Base-by-base conservation (phyloP, 2,329 filamentous ascomycete genomes). In the Chaetomiaceae sp. region DNA sequence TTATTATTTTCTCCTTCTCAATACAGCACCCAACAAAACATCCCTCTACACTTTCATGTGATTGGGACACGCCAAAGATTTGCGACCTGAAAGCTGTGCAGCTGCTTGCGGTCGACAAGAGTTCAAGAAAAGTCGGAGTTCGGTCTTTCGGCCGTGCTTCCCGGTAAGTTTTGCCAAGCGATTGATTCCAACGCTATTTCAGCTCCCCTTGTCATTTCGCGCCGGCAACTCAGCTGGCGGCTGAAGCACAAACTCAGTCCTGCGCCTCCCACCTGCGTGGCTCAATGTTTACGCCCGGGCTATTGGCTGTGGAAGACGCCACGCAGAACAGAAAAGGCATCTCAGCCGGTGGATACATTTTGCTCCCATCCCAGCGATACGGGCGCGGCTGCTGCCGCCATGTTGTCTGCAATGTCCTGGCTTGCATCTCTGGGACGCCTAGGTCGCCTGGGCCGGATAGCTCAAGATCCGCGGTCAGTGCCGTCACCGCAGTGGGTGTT, bases 141-240 rank as follows among this genome's bases (percentile, higher is more conserved):
- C n/a, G n/a, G n/a, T n/a, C n/a, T n/a, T n/a, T n/a, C n/a, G n/a
- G n/a, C n/a, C n/a, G n/a, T n/a, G 23, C 8, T 30, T 45, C 18
- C 30, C 10, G 18, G 51, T 54, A 38, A 34, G 45, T 45, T 16
- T 38, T 38, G 45, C 38, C 45, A 45, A 49, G 45, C 25, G 4
- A 23, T 44, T 10, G 40, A 21, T 16, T 49, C 20, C 51, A 7
- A 49, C 45, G 32, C 51, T 41, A 9, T 48, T 51, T 56, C 41
- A 48, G 52, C 47, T 54, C 16, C 34, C 21, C 18, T 45, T 18
- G 25, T 25, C 29, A 20, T 21, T 21, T 29, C 14, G 18, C 32
- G 30, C 21, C 21, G 30, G 23, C 18, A 38, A 14, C 18, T 50
- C 33, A 21, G 45, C 45, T 38, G 29, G 27, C 16, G 20, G 13